phyloP scores from a whole-genome alignment of 345 rosid genomes.

The Acer campestre region DNA sequence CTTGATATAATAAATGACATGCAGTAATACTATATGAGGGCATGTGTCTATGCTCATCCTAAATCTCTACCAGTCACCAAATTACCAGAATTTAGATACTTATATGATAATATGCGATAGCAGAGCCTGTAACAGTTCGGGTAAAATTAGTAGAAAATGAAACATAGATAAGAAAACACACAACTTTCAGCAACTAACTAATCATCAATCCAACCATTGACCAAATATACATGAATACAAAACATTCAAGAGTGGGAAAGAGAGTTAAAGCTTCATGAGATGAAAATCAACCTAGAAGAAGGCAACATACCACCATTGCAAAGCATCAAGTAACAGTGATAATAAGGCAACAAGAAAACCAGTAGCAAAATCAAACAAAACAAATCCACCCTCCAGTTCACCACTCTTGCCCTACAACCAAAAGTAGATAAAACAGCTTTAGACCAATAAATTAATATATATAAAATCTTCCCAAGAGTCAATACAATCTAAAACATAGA shows the following conservation, averaged over 20 bases:
- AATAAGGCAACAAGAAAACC: slow-evolving; percentile 93
- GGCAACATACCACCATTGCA: slow-evolving; percentile 69
- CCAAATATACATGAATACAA: neutral
- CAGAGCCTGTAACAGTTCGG: too few relatives aligned
- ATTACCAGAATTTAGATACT: too few relatives aligned
- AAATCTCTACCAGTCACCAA: too few relatives aligned
- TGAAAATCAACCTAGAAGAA: slow-evolving; percentile 4
- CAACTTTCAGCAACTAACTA: too few relatives aligned
- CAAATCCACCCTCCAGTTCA: slow-evolving; percentile 96
- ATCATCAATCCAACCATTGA: too few relatives aligned
- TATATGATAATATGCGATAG: too few relatives aligned
- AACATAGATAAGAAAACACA: too few relatives aligned
- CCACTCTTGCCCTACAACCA: slow-evolving; percentile 77
- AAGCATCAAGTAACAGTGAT: slow-evolving; percentile 98
- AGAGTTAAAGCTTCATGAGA: neutral
- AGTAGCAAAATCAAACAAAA: slow-evolving; percentile 86
- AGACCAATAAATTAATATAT: neutral
- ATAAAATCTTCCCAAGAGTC: neutral
- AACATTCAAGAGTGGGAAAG: neutral
- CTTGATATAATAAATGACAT: too few relatives aligned
- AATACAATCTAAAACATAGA: neutral
- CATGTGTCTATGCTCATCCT: too few relatives aligned
- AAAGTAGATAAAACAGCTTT: neutral
- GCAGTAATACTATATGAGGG: too few relatives aligned
- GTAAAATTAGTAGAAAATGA: too few relatives aligned